Evolutionary conservation across 169 alveolate species (phyloP), one percentile per base, ranked within the genome.

Genomic region (Plasmodium knowlesi): DNA sequence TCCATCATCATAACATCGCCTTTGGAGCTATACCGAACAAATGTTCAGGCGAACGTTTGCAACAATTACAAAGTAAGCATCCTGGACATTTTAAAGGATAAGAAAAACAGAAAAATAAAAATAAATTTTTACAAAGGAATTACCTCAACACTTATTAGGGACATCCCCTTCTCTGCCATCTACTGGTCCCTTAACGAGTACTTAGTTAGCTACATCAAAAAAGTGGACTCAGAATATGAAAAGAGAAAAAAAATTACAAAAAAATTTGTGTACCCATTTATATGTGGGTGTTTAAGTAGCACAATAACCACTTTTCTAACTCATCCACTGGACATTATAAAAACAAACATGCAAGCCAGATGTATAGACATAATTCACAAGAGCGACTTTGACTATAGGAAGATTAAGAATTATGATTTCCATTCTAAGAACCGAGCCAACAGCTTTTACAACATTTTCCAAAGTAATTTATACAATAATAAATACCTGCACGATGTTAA

Each of bases 271-370:
- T 92, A 88, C 80, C 93, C 95, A 46, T 90, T 94, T 54, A 79
- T 94, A 53, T 92, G 94, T 73, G 96, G 93, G 9, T 83, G 96
- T 32, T 28, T 94, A 16, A 92, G 96, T 73, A 94, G 96, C 30
- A 84, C 91, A 9, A 80, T 83, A 41, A 85, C 95, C 34, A 92
- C 96, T 2, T 82, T 84, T 37, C 46, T 95, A 32, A 95, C 93
- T 28, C 96, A 95, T 32, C 96, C 96, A n/a, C 22, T 95, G 50
- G 95, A 92, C 22, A 78, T 84, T 12, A 79, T 92, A 10, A 91
- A 95, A 80, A 95, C 96, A 5, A 95, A 95, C 43, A 84, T 92
- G 83, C 96, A 95, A 91, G 94, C 94, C n/a, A 89, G 94, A 89
- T 89, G 94, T 14, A 89, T 89, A 46, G 94, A 89, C 72, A 80